Percentiles rank a stretch among this genome's conserved stretches.
Conservation (phyloP, 1,284 basidiomycete genomes). For the Phlebopus sp. region DNA sequence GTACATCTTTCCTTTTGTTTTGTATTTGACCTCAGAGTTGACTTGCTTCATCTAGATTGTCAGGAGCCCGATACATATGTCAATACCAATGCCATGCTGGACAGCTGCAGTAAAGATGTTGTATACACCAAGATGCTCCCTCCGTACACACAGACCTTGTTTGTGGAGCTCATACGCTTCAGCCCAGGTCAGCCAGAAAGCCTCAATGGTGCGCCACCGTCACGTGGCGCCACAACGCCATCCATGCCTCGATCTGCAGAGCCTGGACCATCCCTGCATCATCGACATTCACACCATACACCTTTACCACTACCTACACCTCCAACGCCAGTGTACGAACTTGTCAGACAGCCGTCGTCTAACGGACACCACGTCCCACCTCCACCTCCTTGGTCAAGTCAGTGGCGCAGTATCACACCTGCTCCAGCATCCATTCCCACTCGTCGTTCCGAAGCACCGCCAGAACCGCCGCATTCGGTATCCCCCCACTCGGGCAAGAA, state of each 20-base stretch:
- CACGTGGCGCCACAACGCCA: slow-evolving; percentile 22
- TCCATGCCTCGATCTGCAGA: slow-evolving; percentile 27
- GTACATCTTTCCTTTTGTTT: slow-evolving; percentile 41
- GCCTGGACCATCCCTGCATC: slow-evolving; percentile 29
- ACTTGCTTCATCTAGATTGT: slow-evolving; percentile 36
- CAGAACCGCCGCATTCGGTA: slow-evolving; percentile 25
- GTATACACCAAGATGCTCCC: slow-evolving; percentile 62
- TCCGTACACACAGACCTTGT: slow-evolving; percentile 64
- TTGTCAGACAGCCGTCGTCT: slow-evolving; percentile 26
- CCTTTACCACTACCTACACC: slow-evolving; percentile 35
- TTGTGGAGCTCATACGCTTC: slow-evolving; percentile 71
- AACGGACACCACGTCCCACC: slow-evolving; percentile 44
- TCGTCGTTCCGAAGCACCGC: slow-evolving; percentile 26
- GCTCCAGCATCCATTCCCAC: slow-evolving; percentile 11
- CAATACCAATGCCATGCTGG: slow-evolving; percentile 68
- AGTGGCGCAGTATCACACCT: slow-evolving; percentile 43
- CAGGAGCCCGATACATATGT: slow-evolving; percentile 56
- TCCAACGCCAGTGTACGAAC: slow-evolving; percentile 34
- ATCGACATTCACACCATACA: slow-evolving; percentile 29
- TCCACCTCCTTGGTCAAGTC: slow-evolving; percentile 65
- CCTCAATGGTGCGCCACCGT: slow-evolving; percentile 25
- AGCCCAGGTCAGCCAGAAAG: slow-evolving; percentile 47
- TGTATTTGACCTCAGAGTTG: background rate
- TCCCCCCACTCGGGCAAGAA: slow-evolving; percentile 38
- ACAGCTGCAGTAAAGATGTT: slow-evolving; percentile 68